Evolutionary conservation across 2,329 filamentous ascomycete species (phyloP).

Genomic region (Sphaerostilbella broomeana): DNA sequence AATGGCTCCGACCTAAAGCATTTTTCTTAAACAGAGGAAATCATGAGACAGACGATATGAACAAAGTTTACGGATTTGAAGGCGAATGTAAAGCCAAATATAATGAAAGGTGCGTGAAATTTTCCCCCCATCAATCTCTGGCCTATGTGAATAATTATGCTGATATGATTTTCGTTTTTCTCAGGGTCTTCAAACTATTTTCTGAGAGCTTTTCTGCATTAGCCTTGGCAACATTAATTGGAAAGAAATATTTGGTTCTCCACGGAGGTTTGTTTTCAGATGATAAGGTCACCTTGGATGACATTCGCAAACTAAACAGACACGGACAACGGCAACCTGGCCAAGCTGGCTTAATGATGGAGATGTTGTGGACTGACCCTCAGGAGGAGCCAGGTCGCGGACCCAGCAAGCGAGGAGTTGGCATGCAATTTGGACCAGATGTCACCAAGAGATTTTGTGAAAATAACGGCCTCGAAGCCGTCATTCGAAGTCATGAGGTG

Average conservation of each 20-base stretch:
- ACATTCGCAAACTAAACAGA: constrained; percentile 87
- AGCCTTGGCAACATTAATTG: constrained; percentile 85
- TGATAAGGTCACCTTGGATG: constrained; percentile 84
- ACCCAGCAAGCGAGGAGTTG: constrained; percentile 93
- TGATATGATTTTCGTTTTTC: constrained; percentile 10
- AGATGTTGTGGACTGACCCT: constrained; percentile 99
- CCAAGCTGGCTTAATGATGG: constrained; percentile 96
- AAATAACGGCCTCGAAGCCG: constrained; percentile 85
- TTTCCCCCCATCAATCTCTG: background rate
- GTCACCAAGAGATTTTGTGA: constrained; percentile 96
- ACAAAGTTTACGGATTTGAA: constrained; percentile 95
- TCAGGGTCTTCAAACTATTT: constrained; percentile 86
- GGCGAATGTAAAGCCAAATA: constrained; percentile 98
- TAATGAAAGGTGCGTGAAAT: constrained; percentile 59
- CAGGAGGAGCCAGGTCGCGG: constrained; percentile 79
- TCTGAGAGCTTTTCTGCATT: constrained; percentile 96
- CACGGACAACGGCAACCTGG: constrained; percentile 90
- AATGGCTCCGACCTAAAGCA: constrained; percentile 79
- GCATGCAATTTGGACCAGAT: constrained; percentile 93
- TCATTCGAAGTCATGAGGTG: constrained; percentile 96
- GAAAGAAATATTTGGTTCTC: constrained; percentile 82
- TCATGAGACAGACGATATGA: constrained; percentile 99
- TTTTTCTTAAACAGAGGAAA: constrained; percentile 98
- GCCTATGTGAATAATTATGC: background rate
- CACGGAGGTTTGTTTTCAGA: constrained; percentile 96